Evolutionary conservation across 176 grass and related monocot genomes (phyloP).

Genomic region (Chloris gayana): DNA sequence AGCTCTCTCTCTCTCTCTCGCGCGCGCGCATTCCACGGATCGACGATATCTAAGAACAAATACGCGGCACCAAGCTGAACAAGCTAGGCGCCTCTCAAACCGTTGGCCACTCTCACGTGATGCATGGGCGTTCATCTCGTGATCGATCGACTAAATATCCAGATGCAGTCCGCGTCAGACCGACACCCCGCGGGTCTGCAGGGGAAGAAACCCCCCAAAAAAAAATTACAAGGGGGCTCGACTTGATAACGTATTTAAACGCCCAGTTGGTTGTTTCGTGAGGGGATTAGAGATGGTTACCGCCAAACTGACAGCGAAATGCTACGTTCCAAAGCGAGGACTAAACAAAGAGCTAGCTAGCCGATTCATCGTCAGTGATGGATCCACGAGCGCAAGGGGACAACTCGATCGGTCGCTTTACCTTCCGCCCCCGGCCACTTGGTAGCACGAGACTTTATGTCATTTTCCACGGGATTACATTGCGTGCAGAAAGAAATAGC

Average conservation of each 20-base stretch:
- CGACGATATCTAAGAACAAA: no score
- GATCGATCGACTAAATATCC: no score
- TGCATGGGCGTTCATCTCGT: no score
- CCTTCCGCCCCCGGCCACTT: background rate
- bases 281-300: background rate
- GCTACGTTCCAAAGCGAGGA: background rate
- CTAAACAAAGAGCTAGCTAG: background rate
- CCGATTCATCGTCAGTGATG: background rate
- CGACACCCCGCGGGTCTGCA: background rate
- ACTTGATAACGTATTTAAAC: slow-evolving; percentile 4
- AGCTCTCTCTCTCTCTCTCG: no score
- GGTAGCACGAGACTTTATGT: slow-evolving; percentile 17
- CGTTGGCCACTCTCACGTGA: no score
- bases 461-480: slow-evolving; percentile 14
- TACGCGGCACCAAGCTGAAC: no score
- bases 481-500: background rate
- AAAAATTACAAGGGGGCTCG: background rate
- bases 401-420: background rate
- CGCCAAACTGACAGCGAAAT: slow-evolving; percentile 12
- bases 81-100: no score
- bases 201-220: background rate
- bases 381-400: background rate
- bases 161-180: no score
- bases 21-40: no score
- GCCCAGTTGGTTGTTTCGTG: slow-evolving; percentile 7